Base-by-base conservation (phyloP, 2,329 filamentous ascomycete species). In the Orbilia blumenaviensis region DNA sequence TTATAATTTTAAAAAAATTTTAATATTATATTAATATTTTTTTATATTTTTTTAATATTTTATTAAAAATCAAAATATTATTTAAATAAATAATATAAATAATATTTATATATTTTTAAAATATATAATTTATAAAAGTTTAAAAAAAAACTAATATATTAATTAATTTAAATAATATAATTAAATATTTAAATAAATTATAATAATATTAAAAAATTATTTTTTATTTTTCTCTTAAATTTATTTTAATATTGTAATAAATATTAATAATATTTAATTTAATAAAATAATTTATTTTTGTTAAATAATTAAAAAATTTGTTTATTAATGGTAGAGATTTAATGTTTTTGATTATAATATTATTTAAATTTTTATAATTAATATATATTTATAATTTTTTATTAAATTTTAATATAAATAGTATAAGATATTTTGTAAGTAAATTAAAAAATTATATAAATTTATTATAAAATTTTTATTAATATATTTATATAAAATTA, bases 231-330 rank as follows among this genome's bases (percentile, higher is more conserved):
- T 74, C 46, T 66, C 38, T 36, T 36, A 66, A 36, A 32, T 62
- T 71, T 50, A 74, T 67, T 52, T 23, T 36, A 38, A 67, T 68
- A 27, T 63, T n/a, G 48, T 68, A 61, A 68, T 67, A 74, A 32
- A 52, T 38, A 16, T 50, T 29, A 32, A 63, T 60, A 41, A 74
- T 52, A 66, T 67, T 38, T 16, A 74, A 68, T 42, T 74, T 74
- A 2, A 61, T 68, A 74, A 60, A 68, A n/a, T 27, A 8, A 36
- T 58, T 67, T 14, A 27, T 41, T 23, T 48, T 44, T 52, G 50
- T 68, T 12, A 74, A 23, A 9, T 67, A 21, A 41, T 38, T 27
- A 36, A 74, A 44, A 10, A 41, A 58, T 16, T 74, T 46, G 38
- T 60, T 74, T 29, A 74, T 67, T 23, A 52, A 8, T 52, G 44